Evolutionary conservation across 2,329 filamentous ascomycete genomes (phyloP).

Genomic region (Thelonectria blattea): DNA sequence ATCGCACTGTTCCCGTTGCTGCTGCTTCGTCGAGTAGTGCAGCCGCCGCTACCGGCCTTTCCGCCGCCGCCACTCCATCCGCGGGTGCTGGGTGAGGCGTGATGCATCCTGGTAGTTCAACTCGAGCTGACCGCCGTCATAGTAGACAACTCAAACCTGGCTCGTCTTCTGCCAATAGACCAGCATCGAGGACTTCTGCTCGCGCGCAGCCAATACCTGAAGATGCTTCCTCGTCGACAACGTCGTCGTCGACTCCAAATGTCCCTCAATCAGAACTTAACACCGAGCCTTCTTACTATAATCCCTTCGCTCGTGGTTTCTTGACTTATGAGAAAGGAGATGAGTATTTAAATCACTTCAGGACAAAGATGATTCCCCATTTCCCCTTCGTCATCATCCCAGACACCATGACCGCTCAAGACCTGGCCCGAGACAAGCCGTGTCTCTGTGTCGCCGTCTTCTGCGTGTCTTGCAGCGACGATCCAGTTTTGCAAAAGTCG

Average conservation of each 20-base stretch:
- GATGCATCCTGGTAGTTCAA: neutral
- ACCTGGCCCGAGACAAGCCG: conserved; percentile 32
- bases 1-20: conserved; percentile 20
- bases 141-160: conserved; percentile 25
- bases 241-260: conserved; percentile 8
- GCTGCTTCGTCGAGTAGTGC: neutral
- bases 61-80: too few relatives aligned
- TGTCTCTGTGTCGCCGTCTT: conserved; percentile 40
- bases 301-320: conserved; percentile 33
- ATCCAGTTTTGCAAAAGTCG: conserved; percentile 33
- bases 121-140: conserved; percentile 1
- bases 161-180: conserved; percentile 16
- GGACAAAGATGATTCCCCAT: conserved; percentile 34
- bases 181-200: conserved; percentile 24
- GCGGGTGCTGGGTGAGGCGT: conserved; percentile 5
- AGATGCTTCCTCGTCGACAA: conserved; percentile 7
- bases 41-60: conserved; percentile 16
- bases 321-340: conserved; percentile 35
- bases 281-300: conserved; percentile 28
- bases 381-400: conserved; percentile 41
- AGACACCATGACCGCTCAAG: conserved; percentile 22
- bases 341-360: conserved; percentile 35
- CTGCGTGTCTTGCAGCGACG: conserved; percentile 31
- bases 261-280: conserved; percentile 3
- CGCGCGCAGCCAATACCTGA: conserved; percentile 8